These are phyloP conservation scores for Aspergillus eucalypticola DNA, from an alignment of 2,329 filamentous ascomycete genomes.

Conservation along the genomic window DNA sequence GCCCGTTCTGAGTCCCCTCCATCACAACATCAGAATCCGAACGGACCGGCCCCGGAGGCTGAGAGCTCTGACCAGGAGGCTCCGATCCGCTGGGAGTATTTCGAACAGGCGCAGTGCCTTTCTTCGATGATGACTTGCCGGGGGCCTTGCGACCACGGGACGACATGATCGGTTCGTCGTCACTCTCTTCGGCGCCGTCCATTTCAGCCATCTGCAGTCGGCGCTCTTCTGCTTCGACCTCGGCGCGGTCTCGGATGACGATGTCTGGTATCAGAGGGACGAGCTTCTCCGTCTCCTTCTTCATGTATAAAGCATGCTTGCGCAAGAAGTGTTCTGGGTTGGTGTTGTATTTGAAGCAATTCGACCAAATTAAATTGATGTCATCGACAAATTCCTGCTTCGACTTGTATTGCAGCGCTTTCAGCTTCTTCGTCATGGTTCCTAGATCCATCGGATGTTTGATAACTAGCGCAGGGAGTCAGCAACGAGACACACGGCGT, in stretches of 20 bases:
- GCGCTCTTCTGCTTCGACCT: constrained; percentile 83
- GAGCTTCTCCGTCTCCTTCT: constrained; percentile 94
- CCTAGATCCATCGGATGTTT: constrained; percentile 98
- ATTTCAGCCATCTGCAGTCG: constrained; percentile 80
- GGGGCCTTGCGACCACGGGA: constrained; percentile 88
- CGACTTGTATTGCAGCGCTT: constrained; percentile 74
- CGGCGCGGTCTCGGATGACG: constrained; percentile 82
- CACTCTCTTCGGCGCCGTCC: constrained; percentile 84
- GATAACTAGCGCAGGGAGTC: constrained; percentile 63
- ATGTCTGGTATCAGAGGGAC: constrained; percentile 94
- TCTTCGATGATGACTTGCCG: constrained; percentile 71
- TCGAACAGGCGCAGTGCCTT: constrained; percentile 62
- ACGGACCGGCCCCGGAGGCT: constrained; percentile 51
- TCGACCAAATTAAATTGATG: constrained; percentile 93
- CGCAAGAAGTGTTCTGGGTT: constrained; percentile 83
- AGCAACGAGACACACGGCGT: constrained; percentile 13
- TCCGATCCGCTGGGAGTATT: constrained; percentile 77
- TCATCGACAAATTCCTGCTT: constrained; percentile 95
- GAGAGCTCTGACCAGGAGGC: constrained; percentile 63
- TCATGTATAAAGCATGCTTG: constrained; percentile 93
- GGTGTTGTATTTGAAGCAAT: constrained; percentile 93
- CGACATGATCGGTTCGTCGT: constrained; percentile 98
- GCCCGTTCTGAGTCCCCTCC: constrained; percentile 79
- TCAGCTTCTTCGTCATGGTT: constrained; percentile 97
- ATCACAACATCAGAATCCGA: constrained; percentile 72